phyloP scores from a whole-genome alignment of 805 yeast genomes.

The Yarrowia sp. region DNA sequence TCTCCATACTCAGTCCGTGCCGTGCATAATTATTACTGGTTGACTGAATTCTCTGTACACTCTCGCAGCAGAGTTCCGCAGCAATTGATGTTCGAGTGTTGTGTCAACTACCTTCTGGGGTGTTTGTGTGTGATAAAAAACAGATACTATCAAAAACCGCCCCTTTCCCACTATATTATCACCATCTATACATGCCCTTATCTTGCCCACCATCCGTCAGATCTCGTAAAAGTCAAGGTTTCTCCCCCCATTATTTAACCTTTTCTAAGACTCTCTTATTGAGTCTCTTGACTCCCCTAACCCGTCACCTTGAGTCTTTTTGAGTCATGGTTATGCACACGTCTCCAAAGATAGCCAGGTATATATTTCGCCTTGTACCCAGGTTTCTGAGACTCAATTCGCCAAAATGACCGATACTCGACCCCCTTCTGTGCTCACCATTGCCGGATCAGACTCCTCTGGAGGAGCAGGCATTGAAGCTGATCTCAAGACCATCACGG shows the following conservation, averaged over 20 bases:
- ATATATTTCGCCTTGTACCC: neutral
- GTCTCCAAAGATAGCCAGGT: neutral
- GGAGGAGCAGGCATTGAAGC: constrained; percentile 96
- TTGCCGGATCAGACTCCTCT: constrained; percentile 69
- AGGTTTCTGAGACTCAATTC: neutral
- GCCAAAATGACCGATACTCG: constrained; percentile 18
- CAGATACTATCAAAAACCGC: no score
- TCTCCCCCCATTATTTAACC: neutral
- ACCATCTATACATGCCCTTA: neutral
- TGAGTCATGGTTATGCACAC: constrained; percentile 25
- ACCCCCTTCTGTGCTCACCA: constrained; percentile 20
- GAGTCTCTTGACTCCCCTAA: constrained; percentile 19
- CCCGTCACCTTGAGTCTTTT: constrained; percentile 23
- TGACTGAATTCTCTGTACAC: neutral
- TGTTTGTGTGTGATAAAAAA: no score
- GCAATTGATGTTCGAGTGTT: neutral
- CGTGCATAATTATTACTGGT: constrained; percentile 1
- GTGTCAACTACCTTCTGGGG: no score
- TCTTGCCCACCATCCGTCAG: no score
- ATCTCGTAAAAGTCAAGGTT: neutral
- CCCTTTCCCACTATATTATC: no score
- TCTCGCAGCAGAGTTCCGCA: constrained; percentile 5
- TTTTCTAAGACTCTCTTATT: neutral
- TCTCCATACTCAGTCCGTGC: neutral
- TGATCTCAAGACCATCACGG: constrained; percentile 74